Evolutionary conservation across 345 rosid genomes (phyloP).

Genomic region (Geranium brycei): DNA sequence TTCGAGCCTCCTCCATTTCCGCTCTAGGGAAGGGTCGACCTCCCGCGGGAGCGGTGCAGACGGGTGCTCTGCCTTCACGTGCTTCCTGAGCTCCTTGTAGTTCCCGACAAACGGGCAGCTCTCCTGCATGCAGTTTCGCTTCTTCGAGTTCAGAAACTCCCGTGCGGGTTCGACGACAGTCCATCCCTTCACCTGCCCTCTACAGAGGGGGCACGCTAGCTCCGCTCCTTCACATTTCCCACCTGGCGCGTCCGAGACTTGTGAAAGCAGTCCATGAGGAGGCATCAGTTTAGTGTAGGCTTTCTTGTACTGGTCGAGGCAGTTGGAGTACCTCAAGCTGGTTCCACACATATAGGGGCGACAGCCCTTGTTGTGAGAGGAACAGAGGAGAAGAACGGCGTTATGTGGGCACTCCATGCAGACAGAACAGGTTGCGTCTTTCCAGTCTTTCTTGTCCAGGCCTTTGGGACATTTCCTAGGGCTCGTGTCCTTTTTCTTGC

Average conservation of each 20-base stretch:
- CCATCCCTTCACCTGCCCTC: conserved; percentile 98
- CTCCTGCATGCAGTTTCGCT: conserved; percentile 92
- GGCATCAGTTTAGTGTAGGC: conserved; percentile 53
- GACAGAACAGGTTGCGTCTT: conserved; percentile 45
- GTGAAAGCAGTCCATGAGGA: conserved; percentile 13
- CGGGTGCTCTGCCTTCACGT: conserved; percentile 33
- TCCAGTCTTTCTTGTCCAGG: conserved; percentile 70
- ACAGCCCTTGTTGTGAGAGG: conserved; percentile 94
- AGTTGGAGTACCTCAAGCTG: conserved; percentile 83
- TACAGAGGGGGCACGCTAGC: conserved; percentile 84
- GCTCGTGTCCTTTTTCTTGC: conserved; percentile 21
- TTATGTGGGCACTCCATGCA: conserved; percentile 47
- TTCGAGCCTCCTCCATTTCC: conserved; percentile 78
- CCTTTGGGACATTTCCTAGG: conserved; percentile 34
- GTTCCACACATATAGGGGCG: conserved; percentile 99
- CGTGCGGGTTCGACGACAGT: conserved; percentile 87
- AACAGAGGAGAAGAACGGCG: conserved; percentile 93
- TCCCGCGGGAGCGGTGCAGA: conserved; percentile 54
- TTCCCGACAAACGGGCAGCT: conserved; percentile 58
- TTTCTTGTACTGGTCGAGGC: conserved; percentile 87
- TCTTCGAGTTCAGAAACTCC: conserved; percentile 54
- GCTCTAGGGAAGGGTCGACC: conserved; percentile 69
- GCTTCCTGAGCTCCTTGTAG: conserved; percentile 66
- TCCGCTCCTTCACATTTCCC: conserved; percentile 46
- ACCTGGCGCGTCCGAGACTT: conserved; percentile 14